Base-by-base conservation (phyloP, 139 green algal species). In the Pleodorina starrii region DNA sequence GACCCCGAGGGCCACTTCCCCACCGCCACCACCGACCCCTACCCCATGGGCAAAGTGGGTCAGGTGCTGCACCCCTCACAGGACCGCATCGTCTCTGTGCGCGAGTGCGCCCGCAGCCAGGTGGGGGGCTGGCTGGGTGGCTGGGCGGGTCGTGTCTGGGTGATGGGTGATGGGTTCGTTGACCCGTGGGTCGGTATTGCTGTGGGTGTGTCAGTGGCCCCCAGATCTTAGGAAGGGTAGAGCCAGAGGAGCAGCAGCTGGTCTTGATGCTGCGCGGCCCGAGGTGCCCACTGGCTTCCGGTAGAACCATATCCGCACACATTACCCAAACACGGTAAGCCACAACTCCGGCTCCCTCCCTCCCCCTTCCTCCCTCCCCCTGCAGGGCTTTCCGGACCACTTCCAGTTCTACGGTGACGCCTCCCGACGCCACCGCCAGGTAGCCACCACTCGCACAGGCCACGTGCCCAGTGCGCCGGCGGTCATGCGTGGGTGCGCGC, bases 11-110 rank as follows among this genome's bases (percentile, higher is more conserved):
- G 97, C n/a, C 98, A 99, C 93, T 99, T 99, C 96, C 97, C 97
- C 89, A 99, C 97, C 76, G 97, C 95, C 86, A 98, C 97, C 85
- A 99, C 97, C 29, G 97, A 99, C 93, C 97, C 97, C 10, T 96
- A 99, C 93, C 97, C 97, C 86, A 99, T 99, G 97, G 97, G 97
- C 93, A 99, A 99, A 93, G 96, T 97, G 79, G 97, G 97, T 25
- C 97, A 99, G 95, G 98, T 99, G 69, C 98, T 99, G 93, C 97
- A 99, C 92, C 97, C 97, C 1, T 90, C 96, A 14, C 97, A 99
- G 95, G 96, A 99, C 92, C 92, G 97, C 78, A 99, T 99, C 86
- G 96, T 99, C 50, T 96, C 91, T 2, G 97, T 99, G 60, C 91
- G 97, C 32, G 97, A 99, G 93, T 99, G 97, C 86, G 98, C 97